Percentiles rank a stretch among this genome's conserved stretches.
Evolutionary conservation across 768 basidiomycete species (phyloP).

Genomic region (Tephrocybe sp.): DNA sequence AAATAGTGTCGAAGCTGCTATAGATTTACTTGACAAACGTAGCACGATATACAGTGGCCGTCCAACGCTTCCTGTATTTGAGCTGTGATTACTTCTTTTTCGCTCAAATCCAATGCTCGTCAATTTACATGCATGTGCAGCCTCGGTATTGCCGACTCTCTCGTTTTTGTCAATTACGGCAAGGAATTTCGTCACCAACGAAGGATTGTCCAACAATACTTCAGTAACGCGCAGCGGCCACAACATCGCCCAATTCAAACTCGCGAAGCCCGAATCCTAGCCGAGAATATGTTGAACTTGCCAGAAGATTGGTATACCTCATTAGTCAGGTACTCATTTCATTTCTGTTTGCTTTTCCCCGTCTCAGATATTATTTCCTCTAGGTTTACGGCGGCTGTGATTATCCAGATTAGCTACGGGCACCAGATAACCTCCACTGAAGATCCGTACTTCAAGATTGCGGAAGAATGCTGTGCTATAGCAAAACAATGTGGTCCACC

Average conservation of each 20-base stretch:
- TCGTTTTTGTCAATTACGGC: constrained; percentile 20
- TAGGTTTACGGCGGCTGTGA: constrained; percentile 23
- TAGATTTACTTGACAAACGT: constrained; percentile 26
- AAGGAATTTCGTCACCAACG: constrained; percentile 21
- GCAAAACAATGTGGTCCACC: constrained; percentile 15
- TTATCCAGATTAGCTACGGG: constrained; percentile 21
- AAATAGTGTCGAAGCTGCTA: constrained; percentile 22
- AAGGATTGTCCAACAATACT: constrained; percentile 16
- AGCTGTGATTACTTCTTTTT: constrained; percentile 14
- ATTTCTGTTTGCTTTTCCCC: not conserved
- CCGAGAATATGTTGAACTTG: constrained; percentile 23
- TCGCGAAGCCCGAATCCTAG: constrained; percentile 28
- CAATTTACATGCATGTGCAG: constrained; percentile 6
- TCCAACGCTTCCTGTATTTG: constrained; percentile 16
- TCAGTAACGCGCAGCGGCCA: constrained; percentile 19
- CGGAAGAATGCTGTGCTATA: constrained; percentile 15
- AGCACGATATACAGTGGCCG: constrained; percentile 25
- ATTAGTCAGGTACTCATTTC: constrained; percentile 1
- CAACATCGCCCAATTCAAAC: constrained; percentile 26
- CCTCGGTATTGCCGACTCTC: constrained; percentile 14
- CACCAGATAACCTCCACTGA: constrained; percentile 20
- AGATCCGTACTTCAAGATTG: constrained; percentile 20
- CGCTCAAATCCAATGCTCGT: not conserved
- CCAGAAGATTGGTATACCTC: constrained; percentile 16
- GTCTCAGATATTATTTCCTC: not conserved